Conservation (phyloP, 176 grass and related monocot species). For the Triticum timopheevii region DNA sequence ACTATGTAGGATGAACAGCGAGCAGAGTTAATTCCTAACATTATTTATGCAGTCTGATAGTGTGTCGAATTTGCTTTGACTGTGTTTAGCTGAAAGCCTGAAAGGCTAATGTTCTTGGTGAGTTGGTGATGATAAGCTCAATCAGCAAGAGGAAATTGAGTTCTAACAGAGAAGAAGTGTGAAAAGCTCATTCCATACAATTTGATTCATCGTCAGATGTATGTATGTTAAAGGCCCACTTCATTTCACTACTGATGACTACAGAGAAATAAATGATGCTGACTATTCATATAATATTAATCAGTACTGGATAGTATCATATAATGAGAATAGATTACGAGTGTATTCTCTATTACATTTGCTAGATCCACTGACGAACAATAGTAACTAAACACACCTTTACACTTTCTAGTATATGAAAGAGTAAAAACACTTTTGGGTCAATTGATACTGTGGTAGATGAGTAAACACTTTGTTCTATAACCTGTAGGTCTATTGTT, state of each 20-base stretch:
- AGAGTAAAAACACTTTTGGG: neutral
- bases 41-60: no score
- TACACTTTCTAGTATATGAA: neutral
- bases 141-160: neutral
- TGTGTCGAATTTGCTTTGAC: no score
- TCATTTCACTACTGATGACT: neutral
- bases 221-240: neutral
- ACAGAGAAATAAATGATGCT: neutral
- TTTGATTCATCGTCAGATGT: neutral
- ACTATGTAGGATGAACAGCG: no score
- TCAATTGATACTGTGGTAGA: slow-evolving; percentile 4
- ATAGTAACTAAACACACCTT: neutral
- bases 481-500: slow-evolving; percentile 1
- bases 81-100: no score
- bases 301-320: neutral
- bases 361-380: slow-evolving; percentile 5
- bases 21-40: no score
- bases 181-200: neutral
- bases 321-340: neutral
- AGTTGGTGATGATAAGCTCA: neutral
- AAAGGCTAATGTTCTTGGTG: no score
- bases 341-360: slow-evolving; percentile 14
- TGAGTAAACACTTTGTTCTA: slow-evolving; percentile 13
- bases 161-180: neutral
- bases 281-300: neutral